These are phyloP conservation scores for Suillus clintonianus DNA, from an alignment of 768 basidiomycete species.

Conservation along the genomic window DNA sequence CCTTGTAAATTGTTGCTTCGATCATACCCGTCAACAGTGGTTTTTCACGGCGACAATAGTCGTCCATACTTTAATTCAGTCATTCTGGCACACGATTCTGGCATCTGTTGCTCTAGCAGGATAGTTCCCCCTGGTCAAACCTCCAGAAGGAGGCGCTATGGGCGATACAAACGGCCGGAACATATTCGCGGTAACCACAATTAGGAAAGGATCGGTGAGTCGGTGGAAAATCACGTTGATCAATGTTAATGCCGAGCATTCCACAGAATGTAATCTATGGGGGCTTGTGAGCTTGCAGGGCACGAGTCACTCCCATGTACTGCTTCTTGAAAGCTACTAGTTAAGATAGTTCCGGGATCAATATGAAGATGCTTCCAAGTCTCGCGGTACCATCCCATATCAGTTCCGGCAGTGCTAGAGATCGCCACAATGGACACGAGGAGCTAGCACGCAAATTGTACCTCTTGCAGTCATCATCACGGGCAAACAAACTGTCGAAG, in stretches of 20 bases:
- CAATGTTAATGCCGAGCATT: background rate
- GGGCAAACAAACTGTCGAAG: conserved; percentile 71
- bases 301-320: conserved; percentile 21
- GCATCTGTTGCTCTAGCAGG: background rate
- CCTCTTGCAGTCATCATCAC: conserved; percentile 69
- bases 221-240: background rate
- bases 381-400: conserved; percentile 26
- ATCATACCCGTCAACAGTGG: background rate
- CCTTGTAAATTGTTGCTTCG: background rate
- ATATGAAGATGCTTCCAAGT: conserved; percentile 55
- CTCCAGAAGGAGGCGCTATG: background rate
- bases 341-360: conserved; percentile 43
- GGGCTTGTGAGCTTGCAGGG: background rate
- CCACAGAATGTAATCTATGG: background rate
- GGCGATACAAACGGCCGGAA: background rate
- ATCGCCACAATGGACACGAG: conserved; percentile 55
- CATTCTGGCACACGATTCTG: background rate
- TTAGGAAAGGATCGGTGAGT: background rate
- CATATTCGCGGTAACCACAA: background rate
- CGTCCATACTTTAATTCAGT: background rate
- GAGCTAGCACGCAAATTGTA: conserved; percentile 44
- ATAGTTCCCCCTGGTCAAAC: background rate
- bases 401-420: conserved; percentile 72
- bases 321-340: conserved; percentile 46
- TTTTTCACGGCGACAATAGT: background rate